phyloP scores from a whole-genome alignment of 805 yeast genomes.

The Candida piceae region DNA sequence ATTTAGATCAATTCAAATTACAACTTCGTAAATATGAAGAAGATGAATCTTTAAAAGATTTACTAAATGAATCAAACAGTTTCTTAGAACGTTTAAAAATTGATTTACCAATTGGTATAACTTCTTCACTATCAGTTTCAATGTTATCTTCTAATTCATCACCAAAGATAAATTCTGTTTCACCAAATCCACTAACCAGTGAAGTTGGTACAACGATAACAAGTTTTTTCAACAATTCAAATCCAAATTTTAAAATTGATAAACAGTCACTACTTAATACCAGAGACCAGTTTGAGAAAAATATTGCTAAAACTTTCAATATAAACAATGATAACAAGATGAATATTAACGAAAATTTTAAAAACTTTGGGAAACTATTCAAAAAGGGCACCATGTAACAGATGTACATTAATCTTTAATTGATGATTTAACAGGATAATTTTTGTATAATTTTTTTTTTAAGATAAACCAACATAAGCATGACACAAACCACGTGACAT shows the following conservation, averaged over 20 bases:
- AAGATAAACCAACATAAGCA: no score
- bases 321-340: constrained; percentile 55
- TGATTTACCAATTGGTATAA: constrained; percentile 12
- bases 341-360: constrained; percentile 63
- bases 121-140: constrained; percentile 7
- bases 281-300: constrained; percentile 39
- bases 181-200: constrained; percentile 9
- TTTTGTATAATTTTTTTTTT: no score
- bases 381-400: no score
- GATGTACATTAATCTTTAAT: no score
- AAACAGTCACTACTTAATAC: constrained; percentile 32
- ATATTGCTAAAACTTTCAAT: constrained; percentile 37
- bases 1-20: constrained; percentile 34
- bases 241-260: constrained; percentile 23
- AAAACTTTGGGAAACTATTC: constrained; percentile 56
- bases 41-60: constrained; percentile 14
- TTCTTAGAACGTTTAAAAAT: constrained; percentile 23
- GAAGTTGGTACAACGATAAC: constrained; percentile 11
- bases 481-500: no score
- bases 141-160: constrained; percentile 10
- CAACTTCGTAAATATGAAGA: constrained; percentile 33
- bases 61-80: constrained; percentile 25
- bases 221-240: constrained; percentile 15
- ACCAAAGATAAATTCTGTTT: constrained; percentile 10
- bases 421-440: no score